Conservation (phyloP, 805 yeast species). For the Zygotorulaspora florentina region DNA sequence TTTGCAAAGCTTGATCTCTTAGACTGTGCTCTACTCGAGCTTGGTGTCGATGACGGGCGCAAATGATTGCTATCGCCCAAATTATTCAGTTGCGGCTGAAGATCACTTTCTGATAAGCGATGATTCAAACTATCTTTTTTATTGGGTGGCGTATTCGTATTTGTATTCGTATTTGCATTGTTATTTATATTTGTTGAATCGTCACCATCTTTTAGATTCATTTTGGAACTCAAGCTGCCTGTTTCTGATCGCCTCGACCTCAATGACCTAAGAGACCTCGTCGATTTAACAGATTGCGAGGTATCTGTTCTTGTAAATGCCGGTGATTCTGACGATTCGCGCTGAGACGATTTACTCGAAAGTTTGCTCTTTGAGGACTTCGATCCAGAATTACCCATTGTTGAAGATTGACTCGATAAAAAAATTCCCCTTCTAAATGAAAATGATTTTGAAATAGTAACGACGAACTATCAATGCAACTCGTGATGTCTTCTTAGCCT, state of each 20-base stretch:
- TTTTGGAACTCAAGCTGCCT: constrained; percentile 28
- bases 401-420: not conserved
- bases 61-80: constrained; percentile 2
- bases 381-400: constrained; percentile 52
- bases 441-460: not conserved
- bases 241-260: constrained; percentile 33
- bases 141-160: constrained; percentile 4
- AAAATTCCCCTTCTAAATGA: not conserved
- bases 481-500: not conserved
- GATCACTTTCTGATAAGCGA: constrained; percentile 3
- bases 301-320: constrained; percentile 58
- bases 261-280: constrained; percentile 43
- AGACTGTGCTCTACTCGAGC: constrained; percentile 14
- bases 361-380: constrained; percentile 32
- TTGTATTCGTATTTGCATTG: constrained; percentile 1
- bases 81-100: constrained; percentile 1
- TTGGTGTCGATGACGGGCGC: constrained; percentile 12
- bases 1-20: constrained; percentile 34
- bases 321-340: constrained; percentile 13
- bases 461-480: not conserved
- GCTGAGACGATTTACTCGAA: constrained; percentile 9
- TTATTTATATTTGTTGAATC: constrained; percentile 1
- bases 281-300: constrained; percentile 45
- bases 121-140: constrained; percentile 2
- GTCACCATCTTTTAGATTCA: constrained; percentile 4